Evolutionary conservation across 805 yeast genomes (phyloP), one percentile per base, ranked within the genome.

Genomic region (Tetrapisispora nanseiensis): DNA sequence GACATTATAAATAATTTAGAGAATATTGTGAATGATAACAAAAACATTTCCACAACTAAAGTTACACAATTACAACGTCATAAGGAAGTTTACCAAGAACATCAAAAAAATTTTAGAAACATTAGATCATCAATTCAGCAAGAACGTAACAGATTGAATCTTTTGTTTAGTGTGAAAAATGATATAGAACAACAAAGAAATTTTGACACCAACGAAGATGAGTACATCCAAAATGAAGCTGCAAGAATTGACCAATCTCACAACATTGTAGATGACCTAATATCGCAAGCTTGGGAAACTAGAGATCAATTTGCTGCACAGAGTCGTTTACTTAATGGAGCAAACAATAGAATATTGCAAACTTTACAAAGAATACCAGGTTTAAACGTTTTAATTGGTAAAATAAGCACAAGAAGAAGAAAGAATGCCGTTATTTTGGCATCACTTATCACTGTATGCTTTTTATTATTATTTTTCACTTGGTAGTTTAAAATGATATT

Each of bases 391-490:
- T 59, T 90, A 42, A 76, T 90, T 24, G 67, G 80, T 9, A 82
- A 81, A 61, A 89, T 90, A 50, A 87, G 87, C 60, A 81, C 95
- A 3, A 73, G 97, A 55, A 81, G 89, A 62, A 84, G 80, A 66
- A 76, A 96, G 44, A 95, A 92, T 61, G 80, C 94, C 19, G 59
- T 90, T 23, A 82, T 90, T n/a, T 63, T 90, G 56, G 90, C 95
- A 1, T 51, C 71, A 3, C 72, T 92, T 40, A 80, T 89, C 24
- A 71, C 86, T 2, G 44, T 74, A 24, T 85, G 97, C 66, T 77
- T 89, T 22, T 54, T 90, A 35, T 59, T 85, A 11, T 61, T 89
- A 40, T 78, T 78, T 52, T 77, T 78, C 42, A 62, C 76, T 8
- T 59, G 72, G 51, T 70, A 50, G 47, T 21, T 3, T n/a, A 3